These are phyloP conservation scores for Mycosphaerella arachidis DNA, from an alignment of 2,329 filamentous ascomycete species.

Conservation along the genomic window DNA sequence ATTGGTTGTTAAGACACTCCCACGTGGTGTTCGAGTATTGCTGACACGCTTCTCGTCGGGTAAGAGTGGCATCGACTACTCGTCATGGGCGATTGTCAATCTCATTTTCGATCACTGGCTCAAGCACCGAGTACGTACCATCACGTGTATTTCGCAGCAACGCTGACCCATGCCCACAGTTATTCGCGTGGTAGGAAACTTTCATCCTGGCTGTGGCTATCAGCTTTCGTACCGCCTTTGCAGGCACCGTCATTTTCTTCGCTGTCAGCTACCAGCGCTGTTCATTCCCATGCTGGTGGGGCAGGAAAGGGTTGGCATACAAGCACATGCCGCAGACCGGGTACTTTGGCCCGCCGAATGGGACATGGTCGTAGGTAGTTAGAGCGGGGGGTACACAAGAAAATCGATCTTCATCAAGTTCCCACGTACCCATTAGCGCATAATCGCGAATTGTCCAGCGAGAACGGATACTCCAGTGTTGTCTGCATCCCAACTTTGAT, in stretches of 20 bases:
- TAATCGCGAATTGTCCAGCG: conserved; percentile 15
- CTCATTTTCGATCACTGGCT: conserved; percentile 40
- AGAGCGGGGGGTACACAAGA: background rate
- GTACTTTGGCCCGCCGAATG: conserved; percentile 56
- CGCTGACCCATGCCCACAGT: conserved; percentile 47
- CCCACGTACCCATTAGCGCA: conserved; percentile 16
- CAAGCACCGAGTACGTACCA: conserved; percentile 52
- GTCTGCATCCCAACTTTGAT: conserved; percentile 8
- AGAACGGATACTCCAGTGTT: conserved; percentile 17
- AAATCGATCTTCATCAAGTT: background rate
- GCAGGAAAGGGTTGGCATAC: conserved; percentile 34
- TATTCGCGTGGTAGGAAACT: conserved; percentile 48
- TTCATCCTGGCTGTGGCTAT: conserved; percentile 36
- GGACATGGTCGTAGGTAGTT: conserved; percentile 22
- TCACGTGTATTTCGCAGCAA: conserved; percentile 65
- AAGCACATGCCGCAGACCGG: conserved; percentile 54
- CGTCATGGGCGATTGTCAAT: conserved; percentile 62
- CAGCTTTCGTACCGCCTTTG: conserved; percentile 34
- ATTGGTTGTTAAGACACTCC: background rate
- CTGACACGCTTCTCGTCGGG: background rate
- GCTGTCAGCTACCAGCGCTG: conserved; percentile 40
- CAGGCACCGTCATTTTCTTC: conserved; percentile 38
- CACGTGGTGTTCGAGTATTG: too few species aligned
- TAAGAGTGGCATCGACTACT: conserved; percentile 83
- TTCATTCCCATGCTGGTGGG: conserved; percentile 23